A percentile compares a stretch with the other conserved stretches of the same genome.
Conservation (phyloP, 2,329 filamentous ascomycete genomes). For the Diaporthe citrichinensis region DNA sequence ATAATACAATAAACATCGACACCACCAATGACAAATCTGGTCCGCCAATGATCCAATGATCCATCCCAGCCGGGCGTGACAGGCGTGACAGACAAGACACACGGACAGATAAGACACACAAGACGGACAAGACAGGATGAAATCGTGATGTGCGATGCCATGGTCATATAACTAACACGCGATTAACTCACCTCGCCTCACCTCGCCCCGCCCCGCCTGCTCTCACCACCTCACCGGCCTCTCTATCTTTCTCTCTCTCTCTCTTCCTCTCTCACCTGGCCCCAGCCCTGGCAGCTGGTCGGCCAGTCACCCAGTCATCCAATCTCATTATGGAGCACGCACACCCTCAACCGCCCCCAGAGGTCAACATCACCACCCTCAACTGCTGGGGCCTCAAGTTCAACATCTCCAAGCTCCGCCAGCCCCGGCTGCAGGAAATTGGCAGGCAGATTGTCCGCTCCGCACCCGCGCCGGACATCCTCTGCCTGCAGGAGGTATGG, state of each 20-base stretch:
- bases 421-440: conserved; percentile 85
- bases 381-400: conserved; percentile 98
- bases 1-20: not conserved
- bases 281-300: not conserved
- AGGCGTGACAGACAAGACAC: not conserved
- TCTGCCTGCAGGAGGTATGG: conserved; percentile 97
- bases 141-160: not conserved
- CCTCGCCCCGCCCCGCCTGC: not conserved
- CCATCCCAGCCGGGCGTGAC: not conserved
- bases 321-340: conserved; percentile 45
- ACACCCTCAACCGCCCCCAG: conserved; percentile 60
- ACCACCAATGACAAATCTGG: conserved; percentile 9
- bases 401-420: conserved; percentile 79
- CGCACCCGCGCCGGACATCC: conserved; percentile 81
- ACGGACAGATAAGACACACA: not conserved
- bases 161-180: not conserved
- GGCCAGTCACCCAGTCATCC: too few species aligned
- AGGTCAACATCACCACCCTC: conserved; percentile 86
- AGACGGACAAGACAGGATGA: not conserved
- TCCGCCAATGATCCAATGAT: conserved; percentile 1
- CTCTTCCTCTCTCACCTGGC: not conserved
- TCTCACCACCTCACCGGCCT: conserved; percentile 1
- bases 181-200: not conserved
- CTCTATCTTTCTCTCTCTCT: not conserved
- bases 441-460: conserved; percentile 81